Evolutionary conservation across 2,329 filamentous ascomycete genomes (phyloP), one percentile per base, ranked within the genome.

Genomic region (Arthrobotrys sinensis): DNA sequence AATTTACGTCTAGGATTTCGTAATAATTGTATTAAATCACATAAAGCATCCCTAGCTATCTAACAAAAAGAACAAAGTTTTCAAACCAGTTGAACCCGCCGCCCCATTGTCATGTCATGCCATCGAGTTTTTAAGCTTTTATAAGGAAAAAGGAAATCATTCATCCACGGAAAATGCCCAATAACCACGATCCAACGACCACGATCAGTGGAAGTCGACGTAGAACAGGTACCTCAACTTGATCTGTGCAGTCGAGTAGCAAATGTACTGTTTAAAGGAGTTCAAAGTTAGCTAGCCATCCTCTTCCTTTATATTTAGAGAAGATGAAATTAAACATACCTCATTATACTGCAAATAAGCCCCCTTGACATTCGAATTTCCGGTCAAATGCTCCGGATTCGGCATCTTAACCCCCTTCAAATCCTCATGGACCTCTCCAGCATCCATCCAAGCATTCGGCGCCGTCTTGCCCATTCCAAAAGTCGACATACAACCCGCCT

Each of bases 371-470:
- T 86, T 84, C 3, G 66, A 57, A 65, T 79, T 34, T 1, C 24
- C 63, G 0, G 28, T 21, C 12, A 45, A 46, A 28, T 21, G 43
- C 1, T 32, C n/a, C 24, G 78, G 65, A 85, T 87, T 85, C 84
- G 91, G 90, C 86, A 96, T 94, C 81, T 87, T 87, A 46, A 93
- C 87, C 0, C 93, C 93, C 72, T 88, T 85, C 50, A 96, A 85
- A 1, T 87, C 87, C 1, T 88, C 85, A 81, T 93, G 88, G 6
- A 94, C 88, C 65, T 87, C 88, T 1, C 85, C 85, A 0, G 92
- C 93, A 83, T 96, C 93, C 83, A 93, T 93, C 93, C 93, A 96
- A 50, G 86, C 86, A 16, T 83, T 85, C 0, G 93, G 93, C 0
- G 89, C 90, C 0, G 86, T 90, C 4, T 63, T 80, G 1, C 93